Percentiles rank a stretch among this genome's conserved stretches.
Evolutionary conservation across 345 rosid species (phyloP).

Genomic region (Syzygium aqueum): DNA sequence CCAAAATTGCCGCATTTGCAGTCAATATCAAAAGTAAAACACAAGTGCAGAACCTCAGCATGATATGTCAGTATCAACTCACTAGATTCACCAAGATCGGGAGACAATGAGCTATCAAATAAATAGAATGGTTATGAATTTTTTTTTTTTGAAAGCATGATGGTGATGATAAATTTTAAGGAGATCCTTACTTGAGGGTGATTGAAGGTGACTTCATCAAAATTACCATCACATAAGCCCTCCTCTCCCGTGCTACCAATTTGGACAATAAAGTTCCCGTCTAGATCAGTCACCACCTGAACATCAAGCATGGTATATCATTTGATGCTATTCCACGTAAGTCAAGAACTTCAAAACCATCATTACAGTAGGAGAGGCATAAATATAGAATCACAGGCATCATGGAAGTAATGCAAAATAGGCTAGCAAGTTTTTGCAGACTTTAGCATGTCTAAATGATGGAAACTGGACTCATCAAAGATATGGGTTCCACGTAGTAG

Average conservation of each 20-base stretch:
- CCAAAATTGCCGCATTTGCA: not conserved
- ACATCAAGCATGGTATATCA: not conserved
- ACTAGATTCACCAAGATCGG: not conserved
- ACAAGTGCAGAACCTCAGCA: not conserved
- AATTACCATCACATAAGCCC: constrained; percentile 75
- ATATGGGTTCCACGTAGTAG: not conserved
- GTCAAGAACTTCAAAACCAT: not conserved
- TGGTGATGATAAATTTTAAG: not conserved
- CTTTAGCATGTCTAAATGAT: not conserved
- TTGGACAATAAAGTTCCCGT: constrained; percentile 79
- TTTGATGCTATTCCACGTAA: not conserved
- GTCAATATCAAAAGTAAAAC: not conserved
- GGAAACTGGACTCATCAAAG: not conserved
- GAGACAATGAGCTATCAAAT: not conserved
- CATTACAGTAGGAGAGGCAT: not conserved
- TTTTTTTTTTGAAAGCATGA: not conserved
- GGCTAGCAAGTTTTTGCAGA: not conserved
- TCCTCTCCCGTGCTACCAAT: constrained; percentile 82
- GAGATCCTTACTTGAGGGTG: constrained; percentile 65
- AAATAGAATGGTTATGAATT: not conserved
- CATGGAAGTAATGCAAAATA: not conserved
- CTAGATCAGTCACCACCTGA: constrained; percentile 85
- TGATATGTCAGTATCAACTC: not conserved
- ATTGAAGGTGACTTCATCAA: constrained; percentile 73
- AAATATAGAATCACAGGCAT: not conserved